These are phyloP conservation scores for Stentor coeruleus DNA, from an alignment of 73 alveolate species.

Conservation along the genomic window DNA sequence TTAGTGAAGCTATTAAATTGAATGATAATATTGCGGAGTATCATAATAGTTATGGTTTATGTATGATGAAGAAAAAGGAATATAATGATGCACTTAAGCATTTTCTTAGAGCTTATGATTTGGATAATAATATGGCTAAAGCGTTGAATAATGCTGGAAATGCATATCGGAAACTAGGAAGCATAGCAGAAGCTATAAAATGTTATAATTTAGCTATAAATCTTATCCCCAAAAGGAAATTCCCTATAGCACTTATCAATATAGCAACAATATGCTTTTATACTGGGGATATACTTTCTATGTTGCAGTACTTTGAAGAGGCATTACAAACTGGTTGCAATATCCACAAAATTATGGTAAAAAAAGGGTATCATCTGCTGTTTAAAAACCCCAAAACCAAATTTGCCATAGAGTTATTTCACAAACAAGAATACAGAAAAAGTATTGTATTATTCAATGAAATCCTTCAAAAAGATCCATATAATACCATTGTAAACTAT, in stretches of 20 bases:
- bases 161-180: conserved; percentile 29
- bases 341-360: conserved; percentile 26
- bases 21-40: conserved; percentile 11
- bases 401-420: neutral
- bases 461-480: neutral
- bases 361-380: conserved; percentile 22
- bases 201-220: neutral
- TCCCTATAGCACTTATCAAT: conserved; percentile 21
- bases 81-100: neutral
- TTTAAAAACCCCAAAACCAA: conserved; percentile 24
- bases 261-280: conserved; percentile 17
- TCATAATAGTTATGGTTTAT: conserved; percentile 20
- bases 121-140: neutral
- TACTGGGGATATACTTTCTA: neutral
- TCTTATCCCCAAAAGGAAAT: conserved; percentile 17
- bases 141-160: conserved; percentile 31
- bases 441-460: neutral
- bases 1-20: conserved; percentile 18
- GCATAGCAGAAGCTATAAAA: conserved; percentile 22
- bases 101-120: conserved; percentile 16
- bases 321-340: conserved; percentile 16
- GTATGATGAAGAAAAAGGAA: neutral
- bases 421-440: neutral
- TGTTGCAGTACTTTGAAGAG: conserved; percentile 2
- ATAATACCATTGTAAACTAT: conserved; percentile 15